Base-by-base conservation (phyloP, 805 yeast species). In the Tetrapisispora phaffii region DNA sequence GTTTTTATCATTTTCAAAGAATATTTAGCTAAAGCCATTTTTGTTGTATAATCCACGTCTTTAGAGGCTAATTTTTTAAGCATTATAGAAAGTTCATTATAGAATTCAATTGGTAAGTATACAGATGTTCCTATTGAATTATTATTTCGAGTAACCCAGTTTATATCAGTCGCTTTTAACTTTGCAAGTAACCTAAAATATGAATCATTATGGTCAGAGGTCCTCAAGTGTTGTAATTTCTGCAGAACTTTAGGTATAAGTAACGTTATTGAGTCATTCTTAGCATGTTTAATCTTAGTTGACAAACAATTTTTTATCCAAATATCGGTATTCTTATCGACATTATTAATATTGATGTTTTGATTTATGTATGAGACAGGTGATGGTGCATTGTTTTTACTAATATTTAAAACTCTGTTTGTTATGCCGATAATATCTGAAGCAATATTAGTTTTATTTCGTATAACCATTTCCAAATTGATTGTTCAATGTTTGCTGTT, bases 1-100 rank as follows among this genome's bases (percentile, higher is more conserved):
- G 44, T 46, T 3, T 43, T 23, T 41, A 58, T 39, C 16, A 59
- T 41, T 4, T 43, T n/a, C 20, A 59, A 29, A n/a, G 54, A 44
- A 35, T 51, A 56, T 36, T 49, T 54, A 3, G 62, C 49, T 24
- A 60, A 33, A 22, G 50, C 47, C n/a, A 26, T 41, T 29, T 32
- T 46, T 23, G 42, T 41, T 21, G 38, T 34, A 33, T 7, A 26
- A 12, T 19, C 32, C 7, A 23, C 15, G 15, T 29, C 20, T 21
- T 20, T 46, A 10, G 49, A 35, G 13, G 58, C 44, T 40, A 49
- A 36, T 17, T 47, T 50, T 41, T 51, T 48, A 13, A 59, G 44
- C 64, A 58, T 58, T 17, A 44, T 49, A 16, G 59, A 50, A 2
- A 58, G 34, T 42, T 57, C 62, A 44, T 56, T 49, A 40, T 51